Evolutionary conservation across 2,329 filamentous ascomycete genomes (phyloP).

Genomic region (Celoporthe dispersa): DNA sequence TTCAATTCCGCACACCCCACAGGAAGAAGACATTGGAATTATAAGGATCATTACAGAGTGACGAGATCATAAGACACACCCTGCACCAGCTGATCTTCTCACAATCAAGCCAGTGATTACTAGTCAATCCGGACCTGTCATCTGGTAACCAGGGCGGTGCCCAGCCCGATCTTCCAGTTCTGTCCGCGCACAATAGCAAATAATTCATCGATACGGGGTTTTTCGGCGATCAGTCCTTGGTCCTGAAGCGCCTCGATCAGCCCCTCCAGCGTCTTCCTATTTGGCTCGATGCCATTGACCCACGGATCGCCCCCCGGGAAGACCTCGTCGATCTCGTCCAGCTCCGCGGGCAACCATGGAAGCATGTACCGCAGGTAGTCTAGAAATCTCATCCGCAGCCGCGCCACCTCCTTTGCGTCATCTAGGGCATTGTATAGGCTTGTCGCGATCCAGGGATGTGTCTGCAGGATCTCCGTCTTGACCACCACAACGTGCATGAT

Average conservation of each 20-base stretch:
- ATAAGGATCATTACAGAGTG: too few species aligned
- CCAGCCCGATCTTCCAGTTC: slow-evolving; percentile 15
- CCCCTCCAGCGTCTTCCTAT: slow-evolving; percentile 39
- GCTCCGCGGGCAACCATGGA: slow-evolving; percentile 39
- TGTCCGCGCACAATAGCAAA: slow-evolving; percentile 25
- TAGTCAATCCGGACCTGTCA: neutral
- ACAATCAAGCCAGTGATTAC: too few species aligned
- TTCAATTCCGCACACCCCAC: neutral
- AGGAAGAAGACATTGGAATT: neutral
- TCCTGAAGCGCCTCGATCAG: slow-evolving; percentile 38
- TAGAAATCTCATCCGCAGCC: slow-evolving; percentile 36
- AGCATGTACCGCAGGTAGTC: slow-evolving; percentile 41
- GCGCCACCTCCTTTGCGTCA: slow-evolving; percentile 40
- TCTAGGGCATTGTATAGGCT: slow-evolving; percentile 40
- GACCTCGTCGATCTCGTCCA: slow-evolving; percentile 41
- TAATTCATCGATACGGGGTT: slow-evolving; percentile 35
- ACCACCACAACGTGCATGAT: slow-evolving; percentile 24
- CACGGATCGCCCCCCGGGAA: slow-evolving; percentile 41
- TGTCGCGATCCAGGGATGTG: slow-evolving; percentile 38
- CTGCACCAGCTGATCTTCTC: too few species aligned
- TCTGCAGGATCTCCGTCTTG: slow-evolving; percentile 35
- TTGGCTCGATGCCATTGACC: slow-evolving; percentile 40
- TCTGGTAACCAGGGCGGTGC: slow-evolving; percentile 7
- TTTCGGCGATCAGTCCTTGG: slow-evolving; percentile 38
- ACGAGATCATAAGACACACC: too few species aligned